These are phyloP conservation scores for Teunomyces cretensis DNA, from an alignment of 805 yeast genomes.

Conservation along the genomic window DNA sequence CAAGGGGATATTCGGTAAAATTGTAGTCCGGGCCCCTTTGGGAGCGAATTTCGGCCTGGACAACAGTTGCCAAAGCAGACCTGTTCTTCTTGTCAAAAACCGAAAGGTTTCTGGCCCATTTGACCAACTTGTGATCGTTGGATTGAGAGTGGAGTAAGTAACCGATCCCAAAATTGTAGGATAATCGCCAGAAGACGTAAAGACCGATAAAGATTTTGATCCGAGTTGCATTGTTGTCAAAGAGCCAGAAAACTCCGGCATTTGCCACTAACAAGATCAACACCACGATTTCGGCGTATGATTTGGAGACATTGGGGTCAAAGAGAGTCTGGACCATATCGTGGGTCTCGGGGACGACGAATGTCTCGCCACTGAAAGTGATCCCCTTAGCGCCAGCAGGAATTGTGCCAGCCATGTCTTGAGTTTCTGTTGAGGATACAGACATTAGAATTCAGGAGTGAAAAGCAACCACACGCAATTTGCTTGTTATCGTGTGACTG, in stretches of 20 bases:
- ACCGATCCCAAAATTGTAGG: conserved; percentile 83
- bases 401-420: background rate
- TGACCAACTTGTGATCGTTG: conserved; percentile 51
- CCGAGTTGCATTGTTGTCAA: conserved; percentile 17
- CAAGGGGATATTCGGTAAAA: conserved; percentile 51
- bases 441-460: background rate
- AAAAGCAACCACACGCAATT: background rate
- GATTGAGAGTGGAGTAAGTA: conserved; percentile 65
- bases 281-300: conserved; percentile 63
- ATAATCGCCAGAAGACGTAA: conserved; percentile 72
- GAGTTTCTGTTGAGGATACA: background rate
- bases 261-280: conserved; percentile 38
- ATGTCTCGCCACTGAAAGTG: conserved; percentile 45
- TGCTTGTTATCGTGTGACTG: conserved; percentile 1
- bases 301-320: conserved; percentile 72
- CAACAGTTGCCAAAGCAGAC: conserved; percentile 39
- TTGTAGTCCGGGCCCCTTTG: conserved; percentile 39
- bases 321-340: conserved; percentile 82
- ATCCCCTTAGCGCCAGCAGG: conserved; percentile 30
- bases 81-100: conserved; percentile 39
- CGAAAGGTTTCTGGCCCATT: conserved; percentile 46
- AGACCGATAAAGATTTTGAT: conserved; percentile 47
- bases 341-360: conserved; percentile 62
- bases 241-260: conserved; percentile 28
- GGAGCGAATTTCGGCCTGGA: conserved; percentile 32